Evolutionary conservation across 352 stramenopile species (phyloP).

Genomic region (Sclerospora graminicola): DNA sequence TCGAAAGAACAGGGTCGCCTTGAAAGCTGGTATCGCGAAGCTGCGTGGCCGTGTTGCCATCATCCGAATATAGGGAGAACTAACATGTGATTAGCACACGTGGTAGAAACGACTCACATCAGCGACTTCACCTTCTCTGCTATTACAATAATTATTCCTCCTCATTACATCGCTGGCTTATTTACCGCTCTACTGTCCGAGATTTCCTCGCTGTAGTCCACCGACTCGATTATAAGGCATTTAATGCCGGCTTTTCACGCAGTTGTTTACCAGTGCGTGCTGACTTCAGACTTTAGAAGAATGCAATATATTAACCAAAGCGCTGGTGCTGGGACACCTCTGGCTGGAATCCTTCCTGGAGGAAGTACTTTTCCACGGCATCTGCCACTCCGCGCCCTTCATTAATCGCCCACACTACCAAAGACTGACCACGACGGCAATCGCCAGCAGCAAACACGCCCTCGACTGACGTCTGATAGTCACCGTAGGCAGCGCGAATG

Average conservation of each 20-base stretch:
- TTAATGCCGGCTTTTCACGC: constrained; percentile 3
- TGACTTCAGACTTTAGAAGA: neutral
- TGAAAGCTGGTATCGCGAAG: constrained; percentile 15
- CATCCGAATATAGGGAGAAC: constrained; percentile 19
- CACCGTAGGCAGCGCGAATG: constrained; percentile 87
- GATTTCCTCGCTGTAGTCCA: neutral
- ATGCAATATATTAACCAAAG: constrained; percentile 32
- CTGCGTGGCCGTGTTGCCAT: constrained; percentile 20
- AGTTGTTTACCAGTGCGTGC: constrained; percentile 21
- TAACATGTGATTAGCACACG: too few relatives aligned
- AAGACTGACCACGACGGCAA: constrained; percentile 93
- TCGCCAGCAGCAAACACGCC: constrained; percentile 96
- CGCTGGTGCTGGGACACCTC: constrained; percentile 77
- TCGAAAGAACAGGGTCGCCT: constrained; percentile 8
- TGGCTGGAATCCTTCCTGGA: constrained; percentile 64
- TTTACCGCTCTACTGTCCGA: neutral
- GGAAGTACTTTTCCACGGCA: constrained; percentile 75
- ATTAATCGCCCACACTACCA: constrained; percentile 98
- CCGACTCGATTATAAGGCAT: constrained; percentile 5
- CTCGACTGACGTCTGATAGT: constrained; percentile 91
- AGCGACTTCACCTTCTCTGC: constrained; percentile 5
- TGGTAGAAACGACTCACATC: too few relatives aligned
- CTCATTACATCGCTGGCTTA: constrained; percentile 5
- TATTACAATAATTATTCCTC: constrained; percentile 28
- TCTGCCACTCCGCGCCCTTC: constrained; percentile 92